Evolutionary conservation across 202 grass and related monocot genomes (phyloP).

Genomic region (Miscanthus sacchariflorus): DNA sequence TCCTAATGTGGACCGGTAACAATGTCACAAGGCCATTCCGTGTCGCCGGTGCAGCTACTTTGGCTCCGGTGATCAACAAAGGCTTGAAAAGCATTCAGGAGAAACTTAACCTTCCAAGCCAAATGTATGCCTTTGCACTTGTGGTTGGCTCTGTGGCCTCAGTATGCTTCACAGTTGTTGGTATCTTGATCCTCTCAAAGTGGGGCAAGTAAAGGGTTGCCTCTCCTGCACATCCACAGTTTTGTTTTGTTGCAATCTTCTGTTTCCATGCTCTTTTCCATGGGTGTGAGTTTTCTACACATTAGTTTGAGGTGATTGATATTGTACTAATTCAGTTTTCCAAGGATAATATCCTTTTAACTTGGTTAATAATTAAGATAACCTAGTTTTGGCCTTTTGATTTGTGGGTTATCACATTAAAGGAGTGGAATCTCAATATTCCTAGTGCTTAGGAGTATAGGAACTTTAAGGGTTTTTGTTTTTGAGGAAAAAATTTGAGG

Average conservation of each 20-base stretch:
- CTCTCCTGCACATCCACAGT: constrained; percentile 13
- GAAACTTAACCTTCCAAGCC: constrained; percentile 65
- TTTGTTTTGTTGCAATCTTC: constrained; percentile 3
- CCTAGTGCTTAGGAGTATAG: not conserved
- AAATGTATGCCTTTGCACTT: constrained; percentile 61
- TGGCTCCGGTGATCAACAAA: constrained; percentile 59
- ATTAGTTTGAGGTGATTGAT: constrained; percentile 2
- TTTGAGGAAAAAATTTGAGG: not conserved
- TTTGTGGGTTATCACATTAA: not conserved
- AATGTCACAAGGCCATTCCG: constrained; percentile 67
- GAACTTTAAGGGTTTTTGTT: not conserved
- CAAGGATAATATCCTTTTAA: not conserved
- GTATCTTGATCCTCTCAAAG: constrained; percentile 65
- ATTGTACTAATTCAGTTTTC: constrained; percentile 32
- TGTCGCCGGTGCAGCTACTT: constrained; percentile 62
- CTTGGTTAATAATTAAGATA: not conserved
- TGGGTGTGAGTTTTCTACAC: constrained; percentile 8
- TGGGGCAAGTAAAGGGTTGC: constrained; percentile 64
- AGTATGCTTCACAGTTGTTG: constrained; percentile 55
- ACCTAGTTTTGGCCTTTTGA: not conserved
- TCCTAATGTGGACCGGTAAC: constrained; percentile 75
- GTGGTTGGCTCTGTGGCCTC: constrained; percentile 55
- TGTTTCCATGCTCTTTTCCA: constrained; percentile 19
- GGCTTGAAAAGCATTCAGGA: constrained; percentile 58
- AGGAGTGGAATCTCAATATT: not conserved